Evolutionary conservation across 1,284 basidiomycete species (phyloP).

Genomic region (Sutorius eximius): DNA sequence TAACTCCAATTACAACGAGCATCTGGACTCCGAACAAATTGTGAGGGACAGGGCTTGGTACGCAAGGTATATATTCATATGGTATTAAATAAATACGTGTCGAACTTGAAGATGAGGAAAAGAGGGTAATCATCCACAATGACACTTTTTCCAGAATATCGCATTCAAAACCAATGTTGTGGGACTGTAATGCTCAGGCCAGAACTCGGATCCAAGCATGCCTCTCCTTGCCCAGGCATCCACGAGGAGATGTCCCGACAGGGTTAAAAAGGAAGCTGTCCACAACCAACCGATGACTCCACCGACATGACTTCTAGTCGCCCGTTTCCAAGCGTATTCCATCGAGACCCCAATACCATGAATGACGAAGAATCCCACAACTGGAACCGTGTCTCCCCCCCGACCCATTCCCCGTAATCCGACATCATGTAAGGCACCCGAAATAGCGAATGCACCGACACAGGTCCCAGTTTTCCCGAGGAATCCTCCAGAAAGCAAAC

Average conservation of each 20-base stretch:
- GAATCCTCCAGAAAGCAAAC: constrained; percentile 30
- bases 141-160: too few relatives aligned
- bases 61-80: too few relatives aligned
- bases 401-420: constrained; percentile 59
- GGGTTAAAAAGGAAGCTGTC: constrained; percentile 45
- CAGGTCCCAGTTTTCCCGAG: constrained; percentile 48
- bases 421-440: constrained; percentile 55
- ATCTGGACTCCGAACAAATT: too few relatives aligned
- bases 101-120: too few relatives aligned
- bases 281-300: constrained; percentile 52
- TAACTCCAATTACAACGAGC: too few relatives aligned
- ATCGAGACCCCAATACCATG: constrained; percentile 52
- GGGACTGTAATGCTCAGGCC: constrained; percentile 23
- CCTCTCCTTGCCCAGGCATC: constrained; percentile 55
- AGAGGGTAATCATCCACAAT: too few relatives aligned
- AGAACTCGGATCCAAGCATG: constrained; percentile 17
- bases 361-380: constrained; percentile 57
- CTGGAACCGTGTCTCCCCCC: constrained; percentile 45
- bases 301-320: constrained; percentile 43
- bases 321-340: constrained; percentile 46
- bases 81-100: too few relatives aligned
- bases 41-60: too few relatives aligned
- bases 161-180: constrained; percentile 3
- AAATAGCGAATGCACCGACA: constrained; percentile 56
- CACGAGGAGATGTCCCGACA: constrained; percentile 47